phyloP scores from a whole-genome alignment of 352 stramenopile species.

The Phytophthora citricola region DNA sequence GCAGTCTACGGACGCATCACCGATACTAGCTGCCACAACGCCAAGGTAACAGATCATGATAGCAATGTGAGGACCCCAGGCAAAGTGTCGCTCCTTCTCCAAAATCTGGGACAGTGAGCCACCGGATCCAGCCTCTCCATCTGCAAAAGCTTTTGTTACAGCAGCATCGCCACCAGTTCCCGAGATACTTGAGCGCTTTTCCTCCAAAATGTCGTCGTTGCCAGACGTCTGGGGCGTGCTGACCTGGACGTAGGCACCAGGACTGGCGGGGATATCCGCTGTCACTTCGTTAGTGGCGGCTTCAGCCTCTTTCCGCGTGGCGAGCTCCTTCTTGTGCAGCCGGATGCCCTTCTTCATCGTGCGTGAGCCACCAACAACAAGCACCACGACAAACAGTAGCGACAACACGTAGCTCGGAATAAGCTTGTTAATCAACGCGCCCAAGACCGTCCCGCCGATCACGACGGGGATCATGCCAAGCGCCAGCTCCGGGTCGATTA shows the following conservation, averaged over 20 bases:
- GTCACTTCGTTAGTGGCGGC: slow-evolving; percentile 1
- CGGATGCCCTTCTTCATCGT: slow-evolving; percentile 21
- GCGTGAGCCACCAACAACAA: slow-evolving; percentile 34
- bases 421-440: slow-evolving; percentile 59
- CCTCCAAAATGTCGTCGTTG: slow-evolving; percentile 6
- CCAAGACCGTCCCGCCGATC: slow-evolving; percentile 57
- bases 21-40: slow-evolving; percentile 37
- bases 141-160: background rate
- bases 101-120: slow-evolving; percentile 16
- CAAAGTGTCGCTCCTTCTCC: slow-evolving; percentile 37
- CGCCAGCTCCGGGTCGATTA: slow-evolving; percentile 57
- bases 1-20: slow-evolving; percentile 34
- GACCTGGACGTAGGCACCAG: slow-evolving; percentile 8
- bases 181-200: slow-evolving; percentile 3
- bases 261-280: slow-evolving; percentile 2
- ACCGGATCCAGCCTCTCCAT: background rate
- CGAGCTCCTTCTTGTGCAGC: slow-evolving; percentile 39
- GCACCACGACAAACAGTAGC: slow-evolving; percentile 50
- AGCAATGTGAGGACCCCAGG: slow-evolving; percentile 39
- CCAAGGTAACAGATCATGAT: slow-evolving; percentile 48
- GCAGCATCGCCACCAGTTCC: too few species aligned
- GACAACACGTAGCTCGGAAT: slow-evolving; percentile 61
- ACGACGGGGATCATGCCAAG: slow-evolving; percentile 63
- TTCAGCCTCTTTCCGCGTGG: slow-evolving; percentile 23
- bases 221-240: slow-evolving; percentile 1